phyloP scores from a whole-genome alignment of 208 protist species.

The Trichomonas tenax region DNA sequence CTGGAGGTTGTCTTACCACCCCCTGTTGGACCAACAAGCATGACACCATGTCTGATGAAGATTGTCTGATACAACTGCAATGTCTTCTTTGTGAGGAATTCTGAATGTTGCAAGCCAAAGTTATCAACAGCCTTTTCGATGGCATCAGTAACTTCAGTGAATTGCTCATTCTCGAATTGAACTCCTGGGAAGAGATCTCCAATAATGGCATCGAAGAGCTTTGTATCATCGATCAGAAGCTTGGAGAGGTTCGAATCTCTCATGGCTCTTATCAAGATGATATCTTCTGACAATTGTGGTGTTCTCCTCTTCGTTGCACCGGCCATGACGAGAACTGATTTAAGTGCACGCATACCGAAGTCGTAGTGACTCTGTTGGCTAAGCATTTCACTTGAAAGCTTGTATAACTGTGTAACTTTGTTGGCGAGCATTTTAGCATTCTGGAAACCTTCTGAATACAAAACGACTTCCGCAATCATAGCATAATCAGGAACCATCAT shows the following conservation, averaged over 20 bases:
- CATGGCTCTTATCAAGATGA: conserved; percentile 77
- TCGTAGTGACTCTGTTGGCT: conserved; percentile 82
- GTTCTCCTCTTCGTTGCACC: conserved; percentile 72
- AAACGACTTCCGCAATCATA: conserved; percentile 87
- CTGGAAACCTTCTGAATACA: conserved; percentile 85
- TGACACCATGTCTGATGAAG: conserved; percentile 85
- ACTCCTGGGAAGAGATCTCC: conserved; percentile 87
- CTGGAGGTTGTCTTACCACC: conserved; percentile 62
- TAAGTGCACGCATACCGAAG: conserved; percentile 92
- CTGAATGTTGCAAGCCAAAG: conserved; percentile 49
- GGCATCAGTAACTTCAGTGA: conserved; percentile 62
- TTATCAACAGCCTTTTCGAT: conserved; percentile 27
- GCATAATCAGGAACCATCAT: conserved; percentile 91
- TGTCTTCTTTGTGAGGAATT: conserved; percentile 68
- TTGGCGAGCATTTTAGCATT: conserved; percentile 50
- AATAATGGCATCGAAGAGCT: conserved; percentile 81
- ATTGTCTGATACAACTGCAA: conserved; percentile 94
- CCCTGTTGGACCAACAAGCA: conserved; percentile 86
- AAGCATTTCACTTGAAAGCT: conserved; percentile 83
- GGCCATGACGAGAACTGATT: conserved; percentile 85
- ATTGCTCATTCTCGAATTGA: conserved; percentile 60
- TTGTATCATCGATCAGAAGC: conserved; percentile 63
- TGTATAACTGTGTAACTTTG: conserved; percentile 81
- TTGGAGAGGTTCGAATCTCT: conserved; percentile 88
- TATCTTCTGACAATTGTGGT: conserved; percentile 68